Evolutionary conservation across 169 alveolate genomes (phyloP).

Genomic region (Pseudocohnilembus persalinus): DNA sequence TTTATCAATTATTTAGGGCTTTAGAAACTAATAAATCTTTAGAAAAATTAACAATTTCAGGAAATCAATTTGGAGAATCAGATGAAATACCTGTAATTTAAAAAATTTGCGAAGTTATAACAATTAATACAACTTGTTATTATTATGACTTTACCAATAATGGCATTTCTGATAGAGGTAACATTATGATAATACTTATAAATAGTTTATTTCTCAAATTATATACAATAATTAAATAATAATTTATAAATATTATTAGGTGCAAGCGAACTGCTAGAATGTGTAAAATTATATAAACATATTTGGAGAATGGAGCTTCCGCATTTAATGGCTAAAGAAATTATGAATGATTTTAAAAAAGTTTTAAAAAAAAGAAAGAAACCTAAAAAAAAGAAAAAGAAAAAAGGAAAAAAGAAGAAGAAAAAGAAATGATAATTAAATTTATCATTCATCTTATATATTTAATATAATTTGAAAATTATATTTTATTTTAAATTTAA

Average conservation of each 20-base stretch:
- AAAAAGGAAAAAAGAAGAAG: constrained; percentile 30
- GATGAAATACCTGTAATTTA: constrained; percentile 18
- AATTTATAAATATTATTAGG: constrained; percentile 6
- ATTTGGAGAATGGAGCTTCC: constrained; percentile 27
- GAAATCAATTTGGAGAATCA: constrained; percentile 31
- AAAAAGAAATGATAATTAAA: constrained; percentile 17
- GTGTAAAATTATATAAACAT: constrained; percentile 27
- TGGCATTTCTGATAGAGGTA: constrained; percentile 38
- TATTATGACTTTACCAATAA: constrained; percentile 39
- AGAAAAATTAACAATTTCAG: constrained; percentile 31
- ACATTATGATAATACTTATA: background rate
- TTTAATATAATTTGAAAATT: too few relatives aligned
- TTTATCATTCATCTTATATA: background rate
- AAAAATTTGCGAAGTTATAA: constrained; percentile 33
- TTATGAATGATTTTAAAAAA: constrained; percentile 31
- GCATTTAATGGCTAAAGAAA: constrained; percentile 26
- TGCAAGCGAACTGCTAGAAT: constrained; percentile 29
- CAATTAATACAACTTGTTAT: constrained; percentile 27
- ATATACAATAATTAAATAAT: too few relatives aligned
- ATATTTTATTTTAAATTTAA: too few relatives aligned
- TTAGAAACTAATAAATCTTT: constrained; percentile 33
- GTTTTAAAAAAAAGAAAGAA: constrained; percentile 38
- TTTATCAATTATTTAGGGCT: constrained; percentile 38
- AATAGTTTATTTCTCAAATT: background rate
- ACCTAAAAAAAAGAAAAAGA: constrained; percentile 37